Base-by-base conservation (phyloP, 2,329 filamentous ascomycete genomes). In the Colletotrichum camelliae region DNA sequence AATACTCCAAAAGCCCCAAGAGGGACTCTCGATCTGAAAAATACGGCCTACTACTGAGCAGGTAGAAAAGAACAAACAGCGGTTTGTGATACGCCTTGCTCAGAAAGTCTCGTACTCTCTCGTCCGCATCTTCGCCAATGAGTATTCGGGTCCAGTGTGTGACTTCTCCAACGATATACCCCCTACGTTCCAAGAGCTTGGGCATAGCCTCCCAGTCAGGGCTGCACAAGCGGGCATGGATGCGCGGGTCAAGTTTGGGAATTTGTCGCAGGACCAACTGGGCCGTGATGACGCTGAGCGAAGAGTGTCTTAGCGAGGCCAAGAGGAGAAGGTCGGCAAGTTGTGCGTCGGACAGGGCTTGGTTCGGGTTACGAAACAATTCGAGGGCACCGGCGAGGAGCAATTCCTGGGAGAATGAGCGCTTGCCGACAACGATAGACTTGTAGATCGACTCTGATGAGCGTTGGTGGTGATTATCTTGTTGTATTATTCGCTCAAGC, bases 81-180 rank as follows among this genome's bases (percentile, higher is more conserved):
- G 77, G 77, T 18, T 77, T 77, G 13, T 70, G 48, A n/a, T 58
- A 10, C 21, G 37, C 16, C 15, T 33, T 58, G 57, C 37, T 39
- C 21, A 78, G 15, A 24, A 76, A 74, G 18, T 33, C 35, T 13
- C 43, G 18, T 9, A 76, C 72, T 57, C 76, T 60, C n/a, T 67
- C 29, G 48, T 78, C 75, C 16, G 72, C 48, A 9, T 65, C 31
- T 8, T 29, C 27, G 33, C 62, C 33, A 37, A 70, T 7, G 7
- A 78, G 48, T 27, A 71, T 67, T 66, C 64, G 66, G 8, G 60
- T 62, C 77, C 77, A 78, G 29, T 66, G 39, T 16, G 55, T 48
- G 3, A 77, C 31, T 16, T 78, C 52, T 6, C 39, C 62, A 48
- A 10, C 16, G 8, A 12, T 35, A 21, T 61, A 24, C 1, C 72